Base-by-base conservation (phyloP, 352 stramenopile genomes). In the Phytopythium delawarense region DNA sequence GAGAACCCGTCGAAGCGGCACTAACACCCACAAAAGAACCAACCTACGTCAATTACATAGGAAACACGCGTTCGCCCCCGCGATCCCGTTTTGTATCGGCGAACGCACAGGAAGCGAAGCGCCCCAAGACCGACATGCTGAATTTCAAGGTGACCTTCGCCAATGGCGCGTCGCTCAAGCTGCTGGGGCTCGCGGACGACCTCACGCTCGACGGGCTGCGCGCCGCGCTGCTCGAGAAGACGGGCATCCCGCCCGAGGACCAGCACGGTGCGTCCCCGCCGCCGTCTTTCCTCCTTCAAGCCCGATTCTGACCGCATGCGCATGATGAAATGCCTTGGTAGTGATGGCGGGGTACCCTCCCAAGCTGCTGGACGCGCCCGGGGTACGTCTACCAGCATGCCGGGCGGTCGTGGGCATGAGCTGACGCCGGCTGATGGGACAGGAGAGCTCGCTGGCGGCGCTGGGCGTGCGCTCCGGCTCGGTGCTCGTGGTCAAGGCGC, bases 71-170 rank as follows among this genome's bases (percentile, higher is more conserved):
- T 23, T 4, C 39, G 39, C 39, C 4, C 0, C 39, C 39, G 39
- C 39, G 16, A n/a, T 45, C 35, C 11, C 35, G 13, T 40, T 40
- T 40, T 40, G 35, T 13, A 40, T 40, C 13, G 8, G 13, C 13
- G 16, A 40, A 12, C 35, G 5, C 28, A 32, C 28, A 32, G 28
- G 28, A 32, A 32, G 28, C 35, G 9, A 40, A 40, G 12, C 35
- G 35, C 0, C 35, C 35, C 35, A 40, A 40, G 9, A 2, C 40
- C 16, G 15, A 28, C 28, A 57, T 55, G 54, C 54, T 79, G 61
- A 77, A 79, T 60, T 91, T 91, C 66, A 92, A 92, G 52, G 79
- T 89, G 51, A 89, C 79, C 48, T 92, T 89, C 68, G 73, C 83
- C 12, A 71, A 89, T 66, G 83, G 83, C 55, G 75, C 79, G 52